Evolutionary conservation across 1,284 basidiomycete genomes (phyloP).

Genomic region (Exobasidium cylindrosporum): DNA sequence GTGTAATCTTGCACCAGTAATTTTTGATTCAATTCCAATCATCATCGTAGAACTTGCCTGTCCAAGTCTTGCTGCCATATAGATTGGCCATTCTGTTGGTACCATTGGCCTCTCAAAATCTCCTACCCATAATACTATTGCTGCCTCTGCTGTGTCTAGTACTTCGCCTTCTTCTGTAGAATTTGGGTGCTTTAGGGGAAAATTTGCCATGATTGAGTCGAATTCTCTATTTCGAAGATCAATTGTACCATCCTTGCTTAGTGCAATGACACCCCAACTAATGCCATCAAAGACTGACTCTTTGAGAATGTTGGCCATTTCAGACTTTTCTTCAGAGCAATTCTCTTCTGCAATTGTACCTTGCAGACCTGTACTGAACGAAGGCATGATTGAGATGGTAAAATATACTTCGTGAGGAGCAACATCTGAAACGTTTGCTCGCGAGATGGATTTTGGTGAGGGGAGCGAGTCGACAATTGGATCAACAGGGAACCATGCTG

Average conservation of each 20-base stretch:
- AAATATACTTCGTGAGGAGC: too few species aligned
- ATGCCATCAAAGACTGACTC: conserved; percentile 36
- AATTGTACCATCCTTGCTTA: conserved; percentile 40
- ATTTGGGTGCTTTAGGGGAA: conserved; percentile 23
- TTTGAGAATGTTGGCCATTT: conserved; percentile 27
- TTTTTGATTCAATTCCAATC: conserved; percentile 28
- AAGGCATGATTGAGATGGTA: too few species aligned
- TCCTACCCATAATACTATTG: too few species aligned
- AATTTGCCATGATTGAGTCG: conserved; percentile 36
- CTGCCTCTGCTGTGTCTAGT: too few species aligned
- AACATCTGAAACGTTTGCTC: too few species aligned
- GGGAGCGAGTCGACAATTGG: too few species aligned
- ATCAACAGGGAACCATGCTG: too few species aligned
- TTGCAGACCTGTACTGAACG: too few species aligned
- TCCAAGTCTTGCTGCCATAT: conserved; percentile 35
- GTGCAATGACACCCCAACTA: conserved; percentile 35
- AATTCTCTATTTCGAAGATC: conserved; percentile 40
- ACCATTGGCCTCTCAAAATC: too few species aligned
- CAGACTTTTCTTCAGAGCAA: conserved; percentile 19
- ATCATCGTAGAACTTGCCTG: conserved; percentile 26
- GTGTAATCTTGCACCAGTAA: conserved; percentile 26
- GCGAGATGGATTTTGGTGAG: too few species aligned
- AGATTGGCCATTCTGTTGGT: conserved; percentile 39
- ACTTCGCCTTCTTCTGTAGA: background rate
- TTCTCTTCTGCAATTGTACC: too few species aligned